A percentile compares a stretch with the other conserved stretches of the same genome.
Evolutionary conservation across 2,329 filamentous ascomycete genomes (phyloP).

Genomic region (Microsporum ferrugineum): DNA sequence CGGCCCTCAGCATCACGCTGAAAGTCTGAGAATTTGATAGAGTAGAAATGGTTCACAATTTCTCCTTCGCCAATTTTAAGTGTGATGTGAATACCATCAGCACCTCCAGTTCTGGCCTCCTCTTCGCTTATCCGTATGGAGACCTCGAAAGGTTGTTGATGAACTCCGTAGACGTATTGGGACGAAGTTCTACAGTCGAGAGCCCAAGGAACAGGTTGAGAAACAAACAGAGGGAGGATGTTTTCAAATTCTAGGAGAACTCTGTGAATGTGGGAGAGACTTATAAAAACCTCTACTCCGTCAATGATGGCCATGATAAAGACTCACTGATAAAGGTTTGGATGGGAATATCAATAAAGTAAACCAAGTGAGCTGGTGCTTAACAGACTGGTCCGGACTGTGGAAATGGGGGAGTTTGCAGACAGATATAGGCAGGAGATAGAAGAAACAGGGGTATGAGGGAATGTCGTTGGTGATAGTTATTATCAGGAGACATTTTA

Average conservation of each 20-base stretch:
- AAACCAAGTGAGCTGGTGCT: background rate
- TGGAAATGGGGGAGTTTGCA: background rate
- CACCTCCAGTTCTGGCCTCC: background rate
- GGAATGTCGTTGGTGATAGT: too few species aligned
- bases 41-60: constrained; percentile 7
- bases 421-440: too few species aligned
- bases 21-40: constrained; percentile 7
- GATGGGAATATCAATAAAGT: background rate
- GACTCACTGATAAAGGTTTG: background rate
- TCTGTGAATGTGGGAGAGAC: background rate
- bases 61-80: constrained; percentile 7
- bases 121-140: constrained; percentile 1
- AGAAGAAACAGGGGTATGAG: too few species aligned
- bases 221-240: background rate
- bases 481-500: too few species aligned
- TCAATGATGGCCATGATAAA: constrained; percentile 7
- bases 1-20: background rate
- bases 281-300: constrained; percentile 6
- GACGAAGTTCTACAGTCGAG: background rate
- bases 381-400: background rate
- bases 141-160: background rate
- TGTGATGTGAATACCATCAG: constrained; percentile 8
- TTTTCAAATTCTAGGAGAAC: background rate
- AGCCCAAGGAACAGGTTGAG: constrained; percentile 4
- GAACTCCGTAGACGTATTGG: background rate